Evolutionary conservation across 2,329 filamentous ascomycete species (phyloP), one percentile per base, ranked within the genome.

Genomic region (Neofusicoccum ribis): DNA sequence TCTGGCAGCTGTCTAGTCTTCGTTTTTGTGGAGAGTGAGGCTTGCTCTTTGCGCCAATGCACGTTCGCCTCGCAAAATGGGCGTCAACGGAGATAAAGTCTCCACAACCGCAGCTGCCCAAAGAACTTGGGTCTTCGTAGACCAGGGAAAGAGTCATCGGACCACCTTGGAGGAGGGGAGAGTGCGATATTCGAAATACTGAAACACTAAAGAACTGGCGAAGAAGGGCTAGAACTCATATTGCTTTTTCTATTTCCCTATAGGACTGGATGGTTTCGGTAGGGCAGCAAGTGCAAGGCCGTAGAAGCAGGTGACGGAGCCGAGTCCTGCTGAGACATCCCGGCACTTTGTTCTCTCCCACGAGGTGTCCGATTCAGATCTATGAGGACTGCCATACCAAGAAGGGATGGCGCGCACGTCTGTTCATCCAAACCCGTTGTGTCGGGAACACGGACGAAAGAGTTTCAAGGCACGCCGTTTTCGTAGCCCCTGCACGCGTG

Each of bases 381-480:
- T 17, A 20, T 34, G 23, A 15, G 8, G 17, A 14, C 9, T 43
- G 27, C 37, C 8, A 23, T 47, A 36, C 43, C 56, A n/a, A 37
- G 41, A 60, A 43, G 43, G 14, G 31, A 46, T 37, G 43, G 31
- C 5, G 20, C 52, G 17, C 6, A 14, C 37, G 52, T 44, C 15
- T 14, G 11, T 47, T 23, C 43, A 60, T 37, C 43, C 43, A 47
- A 60, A 14, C 56, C 31, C 23, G 12, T 20, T 60, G 27, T n/a
- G 41, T 15, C 20, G 56, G 23, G 27, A 46, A 34, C 23, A 27
- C 14, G 15, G 17, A 8, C 31, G 5, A 23, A 36, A 60, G 31
- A 47, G 17, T 60, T 37, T 60, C 43, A 60, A 39, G 41, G 56
- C 43, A 47, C 43, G 56, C 39, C 56, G 56, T 47, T 60, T 60